These are phyloP conservation scores for Xylaria nigripes DNA, from an alignment of 495 filamentous ascomycete species.

Conservation along the genomic window DNA sequence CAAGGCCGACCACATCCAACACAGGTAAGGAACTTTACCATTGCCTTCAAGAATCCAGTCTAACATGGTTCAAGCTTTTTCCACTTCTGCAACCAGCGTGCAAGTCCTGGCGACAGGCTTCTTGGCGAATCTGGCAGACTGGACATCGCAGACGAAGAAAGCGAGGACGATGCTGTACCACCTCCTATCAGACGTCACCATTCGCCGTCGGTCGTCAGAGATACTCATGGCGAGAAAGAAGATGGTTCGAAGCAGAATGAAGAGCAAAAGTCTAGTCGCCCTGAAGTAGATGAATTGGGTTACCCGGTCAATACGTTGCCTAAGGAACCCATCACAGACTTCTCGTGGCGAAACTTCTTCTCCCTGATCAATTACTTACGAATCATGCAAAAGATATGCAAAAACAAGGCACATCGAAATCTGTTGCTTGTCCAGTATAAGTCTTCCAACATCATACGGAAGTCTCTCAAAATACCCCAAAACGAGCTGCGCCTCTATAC, in stretches of 20 bases:
- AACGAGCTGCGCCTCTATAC: conserved; percentile 83
- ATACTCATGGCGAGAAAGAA: conserved; percentile 20
- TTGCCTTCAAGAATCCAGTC: background rate
- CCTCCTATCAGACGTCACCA: conserved; percentile 63
- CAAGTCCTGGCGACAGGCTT: conserved; percentile 18
- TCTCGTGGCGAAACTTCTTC: conserved; percentile 91
- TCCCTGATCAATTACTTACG: conserved; percentile 87
- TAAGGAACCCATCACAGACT: conserved; percentile 75
- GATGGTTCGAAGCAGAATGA: conserved; percentile 21
- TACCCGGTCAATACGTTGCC: conserved; percentile 58
- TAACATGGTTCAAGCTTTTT: conserved; percentile 66
- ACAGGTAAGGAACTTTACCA: conserved; percentile 50
- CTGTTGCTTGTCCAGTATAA: conserved; percentile 92
- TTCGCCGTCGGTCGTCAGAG: conserved; percentile 32
- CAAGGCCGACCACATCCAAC: conserved; percentile 71
- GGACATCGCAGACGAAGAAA: conserved; percentile 27
- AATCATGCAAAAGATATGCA: conserved; percentile 94
- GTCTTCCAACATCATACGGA: conserved; percentile 77
- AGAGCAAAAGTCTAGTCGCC: conserved; percentile 37
- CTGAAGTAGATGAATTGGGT: conserved; percentile 84
- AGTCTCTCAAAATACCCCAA: conserved; percentile 83
- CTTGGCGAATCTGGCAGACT: conserved; percentile 15
- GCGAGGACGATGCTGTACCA: conserved; percentile 69
- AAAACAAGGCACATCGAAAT: conserved; percentile 87
- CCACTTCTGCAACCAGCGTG: conserved; percentile 62